phyloP scores from a whole-genome alignment of 352 stramenopile genomes.

The Plasmopara viticola region DNA sequence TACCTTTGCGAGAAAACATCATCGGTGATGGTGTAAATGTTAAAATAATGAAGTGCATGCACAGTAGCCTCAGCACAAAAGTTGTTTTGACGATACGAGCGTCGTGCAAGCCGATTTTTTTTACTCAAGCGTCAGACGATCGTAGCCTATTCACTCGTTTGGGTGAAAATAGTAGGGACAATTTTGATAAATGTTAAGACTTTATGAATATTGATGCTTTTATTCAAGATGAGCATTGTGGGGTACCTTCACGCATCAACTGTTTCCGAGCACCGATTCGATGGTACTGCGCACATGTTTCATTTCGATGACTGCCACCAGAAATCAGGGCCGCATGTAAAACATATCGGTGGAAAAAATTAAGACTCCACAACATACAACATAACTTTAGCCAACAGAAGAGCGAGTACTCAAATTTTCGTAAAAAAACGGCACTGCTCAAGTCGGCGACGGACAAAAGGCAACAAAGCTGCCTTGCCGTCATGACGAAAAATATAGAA shows the following conservation, averaged over 20 bases:
- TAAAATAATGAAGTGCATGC: no score
- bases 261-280: not conserved
- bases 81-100: slow-evolving; percentile 5
- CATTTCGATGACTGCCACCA: slow-evolving; percentile 12
- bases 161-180: not conserved
- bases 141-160: not conserved
- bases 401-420: not conserved
- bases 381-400: not conserved
- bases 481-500: not conserved
- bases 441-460: no score
- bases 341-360: not conserved
- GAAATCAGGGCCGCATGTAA: slow-evolving; percentile 14
- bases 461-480: no score
- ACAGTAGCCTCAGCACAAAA: not conserved
- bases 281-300: slow-evolving; percentile 16
- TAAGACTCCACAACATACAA: no score
- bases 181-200: not conserved
- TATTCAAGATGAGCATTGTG: not conserved
- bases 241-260: no score
- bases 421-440: no score
- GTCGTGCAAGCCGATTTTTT: slow-evolving; percentile 7
- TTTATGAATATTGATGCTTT: not conserved
- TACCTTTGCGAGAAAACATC: no score
- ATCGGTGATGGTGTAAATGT: no score
- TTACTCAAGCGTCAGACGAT: slow-evolving; percentile 14